phyloP scores from a whole-genome alignment of 192 early-diverging fungal genomes.

The Coemansia sp. region DNA sequence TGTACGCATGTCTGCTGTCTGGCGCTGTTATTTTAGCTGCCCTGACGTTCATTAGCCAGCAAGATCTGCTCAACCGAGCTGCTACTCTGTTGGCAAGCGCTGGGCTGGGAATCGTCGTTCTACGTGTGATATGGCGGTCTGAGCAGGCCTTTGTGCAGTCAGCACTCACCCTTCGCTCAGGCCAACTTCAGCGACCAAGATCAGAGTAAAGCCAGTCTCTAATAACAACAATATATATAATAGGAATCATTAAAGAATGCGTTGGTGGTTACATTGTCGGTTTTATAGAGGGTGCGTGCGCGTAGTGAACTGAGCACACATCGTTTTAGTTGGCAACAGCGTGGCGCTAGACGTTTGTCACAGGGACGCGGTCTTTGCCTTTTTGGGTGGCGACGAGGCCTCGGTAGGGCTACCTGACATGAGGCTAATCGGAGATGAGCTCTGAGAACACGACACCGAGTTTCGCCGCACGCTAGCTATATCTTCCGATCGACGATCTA shows the following conservation, averaged over 20 bases:
- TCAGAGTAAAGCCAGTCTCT: not conserved
- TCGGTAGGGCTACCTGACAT: conserved; percentile 16
- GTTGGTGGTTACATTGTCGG: not conserved
- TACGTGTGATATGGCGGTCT: conserved; percentile 28
- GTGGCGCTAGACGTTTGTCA: conserved; percentile 5
- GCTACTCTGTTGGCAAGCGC: conserved; percentile 20
- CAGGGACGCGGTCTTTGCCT: conserved; percentile 44
- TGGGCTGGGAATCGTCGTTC: conserved; percentile 11
- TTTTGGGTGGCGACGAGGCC: conserved; percentile 39
- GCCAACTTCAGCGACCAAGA: conserved; percentile 4
- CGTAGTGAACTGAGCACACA: not conserved
- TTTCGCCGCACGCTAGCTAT: not conserved
- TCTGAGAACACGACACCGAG: conserved; percentile 15
- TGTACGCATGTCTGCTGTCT: conserved; percentile 18
- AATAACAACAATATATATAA: not conserved
- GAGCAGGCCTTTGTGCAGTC: conserved; percentile 36
- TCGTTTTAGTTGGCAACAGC: conserved; percentile 1
- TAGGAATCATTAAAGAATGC: not conserved
- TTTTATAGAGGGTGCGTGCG: not conserved
- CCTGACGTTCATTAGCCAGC: not conserved
- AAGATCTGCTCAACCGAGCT: not conserved
- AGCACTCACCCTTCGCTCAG: conserved; percentile 18
- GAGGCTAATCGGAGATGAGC: conserved; percentile 7
- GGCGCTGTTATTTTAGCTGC: conserved; percentile 7
- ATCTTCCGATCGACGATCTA: not conserved